Evolutionary conservation across 192 early-diverging fungal species (phyloP).

Genomic region (Spinellus fusiger): DNA sequence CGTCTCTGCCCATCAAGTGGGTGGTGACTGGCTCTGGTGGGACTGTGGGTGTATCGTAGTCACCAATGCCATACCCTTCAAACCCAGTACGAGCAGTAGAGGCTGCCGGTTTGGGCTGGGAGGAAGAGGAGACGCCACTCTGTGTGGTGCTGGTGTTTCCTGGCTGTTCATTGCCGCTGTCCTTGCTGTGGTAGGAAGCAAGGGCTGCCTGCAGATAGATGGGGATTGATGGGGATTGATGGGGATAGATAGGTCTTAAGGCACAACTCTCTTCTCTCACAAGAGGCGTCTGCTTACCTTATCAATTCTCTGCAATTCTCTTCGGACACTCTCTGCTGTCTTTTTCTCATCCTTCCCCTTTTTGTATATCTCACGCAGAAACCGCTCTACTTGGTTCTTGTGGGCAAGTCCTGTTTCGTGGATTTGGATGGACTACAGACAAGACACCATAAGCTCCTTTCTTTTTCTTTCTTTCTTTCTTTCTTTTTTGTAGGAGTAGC

Average conservation of each 20-base stretch:
- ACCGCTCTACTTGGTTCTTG: constrained; percentile 76
- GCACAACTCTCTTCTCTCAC: neutral
- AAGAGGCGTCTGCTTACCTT: constrained; percentile 6
- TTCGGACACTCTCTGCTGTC: constrained; percentile 49
- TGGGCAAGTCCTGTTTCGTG: constrained; percentile 79
- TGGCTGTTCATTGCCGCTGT: neutral
- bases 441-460: no score
- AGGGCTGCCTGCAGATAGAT: constrained; percentile 33
- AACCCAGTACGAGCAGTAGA: neutral
- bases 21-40: no score
- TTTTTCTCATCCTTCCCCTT: constrained; percentile 42
- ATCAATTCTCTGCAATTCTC: constrained; percentile 66
- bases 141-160: neutral
- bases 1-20: constrained; percentile 8
- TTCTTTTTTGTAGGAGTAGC: neutral
- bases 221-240: neutral
- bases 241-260: neutral
- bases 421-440: constrained; percentile 53
- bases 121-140: neutral
- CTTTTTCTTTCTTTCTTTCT: neutral
- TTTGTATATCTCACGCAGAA: constrained; percentile 62
- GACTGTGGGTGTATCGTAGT: no score
- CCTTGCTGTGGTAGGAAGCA: constrained; percentile 5
- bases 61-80: neutral
- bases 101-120: neutral